phyloP scores from a whole-genome alignment of 768 basidiomycete genomes.

The Crepidotus variabilis region DNA sequence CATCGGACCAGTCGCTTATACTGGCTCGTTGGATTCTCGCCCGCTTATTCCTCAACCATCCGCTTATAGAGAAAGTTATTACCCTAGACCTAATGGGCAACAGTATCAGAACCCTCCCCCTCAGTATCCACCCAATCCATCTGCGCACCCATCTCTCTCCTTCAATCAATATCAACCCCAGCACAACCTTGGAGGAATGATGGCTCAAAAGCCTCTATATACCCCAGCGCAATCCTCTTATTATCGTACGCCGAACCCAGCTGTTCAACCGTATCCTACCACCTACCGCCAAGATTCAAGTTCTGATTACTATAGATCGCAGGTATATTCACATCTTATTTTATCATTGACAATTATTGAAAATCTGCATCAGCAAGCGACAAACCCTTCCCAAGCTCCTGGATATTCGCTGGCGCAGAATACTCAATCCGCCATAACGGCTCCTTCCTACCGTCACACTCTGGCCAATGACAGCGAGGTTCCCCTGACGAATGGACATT shows the following conservation, averaged over 20 bases:
- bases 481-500: neutral
- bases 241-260: slow-evolving; percentile 10
- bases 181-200: slow-evolving; percentile 28
- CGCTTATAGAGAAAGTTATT: slow-evolving; percentile 14
- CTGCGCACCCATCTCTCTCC: slow-evolving; percentile 21
- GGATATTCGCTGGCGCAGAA: slow-evolving; percentile 14
- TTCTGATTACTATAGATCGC: slow-evolving; percentile 13
- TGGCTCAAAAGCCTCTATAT: slow-evolving; percentile 13
- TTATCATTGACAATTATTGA: neutral
- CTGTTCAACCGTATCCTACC: neutral
- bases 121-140: slow-evolving; percentile 8
- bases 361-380: slow-evolving; percentile 12
- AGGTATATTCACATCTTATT: slow-evolving; percentile 5
- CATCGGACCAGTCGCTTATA: slow-evolving; percentile 2
- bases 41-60: slow-evolving; percentile 8
- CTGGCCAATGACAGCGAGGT: slow-evolving; percentile 1
- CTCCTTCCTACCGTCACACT: neutral
- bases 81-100: slow-evolving; percentile 14
- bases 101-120: slow-evolving; percentile 8
- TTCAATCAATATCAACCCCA: slow-evolving; percentile 49
- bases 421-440: neutral
- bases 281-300: slow-evolving; percentile 4
- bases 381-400: slow-evolving; percentile 15
- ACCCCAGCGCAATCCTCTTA: slow-evolving; percentile 21
- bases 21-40: neutral